These are phyloP conservation scores for Beauveria asiatica DNA, from an alignment of 2,329 filamentous ascomycete genomes.

Conservation along the genomic window DNA sequence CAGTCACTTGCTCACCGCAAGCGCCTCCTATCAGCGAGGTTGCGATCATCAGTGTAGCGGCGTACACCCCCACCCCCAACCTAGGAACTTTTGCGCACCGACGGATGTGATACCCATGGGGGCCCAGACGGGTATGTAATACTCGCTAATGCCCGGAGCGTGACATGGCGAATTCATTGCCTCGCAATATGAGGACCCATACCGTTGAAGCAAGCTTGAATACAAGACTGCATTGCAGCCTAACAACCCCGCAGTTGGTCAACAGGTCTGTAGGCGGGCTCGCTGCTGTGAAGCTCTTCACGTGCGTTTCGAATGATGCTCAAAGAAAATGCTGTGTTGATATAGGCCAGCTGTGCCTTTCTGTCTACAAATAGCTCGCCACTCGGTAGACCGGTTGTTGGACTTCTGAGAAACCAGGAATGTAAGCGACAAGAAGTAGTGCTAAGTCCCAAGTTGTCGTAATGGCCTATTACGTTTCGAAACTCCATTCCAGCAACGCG, in stretches of 20 bases:
- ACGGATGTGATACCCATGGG: not conserved
- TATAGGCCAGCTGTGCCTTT: not conserved
- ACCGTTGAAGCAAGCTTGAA: not conserved
- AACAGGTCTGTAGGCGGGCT: not conserved
- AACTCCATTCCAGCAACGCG: not conserved
- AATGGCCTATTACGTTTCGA: slow-evolving; percentile 5
- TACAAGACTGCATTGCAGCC: slow-evolving; percentile 9
- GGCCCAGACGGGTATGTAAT: not conserved
- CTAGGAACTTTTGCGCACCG: slow-evolving; percentile 8
- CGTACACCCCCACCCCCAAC: not conserved
- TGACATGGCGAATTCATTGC: not conserved
- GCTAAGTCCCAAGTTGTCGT: not conserved
- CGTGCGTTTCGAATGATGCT: not conserved
- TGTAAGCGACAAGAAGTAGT: not conserved
- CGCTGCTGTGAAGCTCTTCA: not conserved
- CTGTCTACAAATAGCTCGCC: not conserved
- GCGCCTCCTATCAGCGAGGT: not conserved
- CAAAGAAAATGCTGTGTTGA: not conserved
- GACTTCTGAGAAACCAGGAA: not conserved
- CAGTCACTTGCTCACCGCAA: not conserved
- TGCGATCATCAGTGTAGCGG: not conserved
- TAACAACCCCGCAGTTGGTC: not conserved
- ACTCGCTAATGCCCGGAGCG: not conserved
- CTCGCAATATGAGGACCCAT: not conserved
- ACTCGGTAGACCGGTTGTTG: not conserved